A percentile compares a stretch with the other conserved stretches of the same genome.
These are phyloP conservation scores for Kwoniella dendrophila DNA, from an alignment of 768 basidiomycete species.

Conservation along the genomic window DNA sequence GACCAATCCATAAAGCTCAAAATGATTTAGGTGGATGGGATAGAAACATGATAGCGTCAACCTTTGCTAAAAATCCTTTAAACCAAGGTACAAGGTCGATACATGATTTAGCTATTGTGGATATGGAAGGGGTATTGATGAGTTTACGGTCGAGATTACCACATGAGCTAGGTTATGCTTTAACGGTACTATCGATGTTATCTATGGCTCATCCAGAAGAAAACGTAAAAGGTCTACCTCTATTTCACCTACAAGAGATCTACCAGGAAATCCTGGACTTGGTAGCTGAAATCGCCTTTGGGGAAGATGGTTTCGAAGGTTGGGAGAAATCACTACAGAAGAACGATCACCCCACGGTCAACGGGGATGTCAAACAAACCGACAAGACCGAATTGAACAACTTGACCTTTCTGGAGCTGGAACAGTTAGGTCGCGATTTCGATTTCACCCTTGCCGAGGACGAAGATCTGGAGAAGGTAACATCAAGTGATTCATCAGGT, in stretches of 20 bases:
- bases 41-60: constrained; percentile 67
- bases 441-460: constrained; percentile 59
- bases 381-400: constrained; percentile 60
- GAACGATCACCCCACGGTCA: constrained; percentile 2
- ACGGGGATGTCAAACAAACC: constrained; percentile 1
- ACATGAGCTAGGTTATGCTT: constrained; percentile 81
- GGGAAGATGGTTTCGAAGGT: constrained; percentile 48
- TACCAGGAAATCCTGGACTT: constrained; percentile 85
- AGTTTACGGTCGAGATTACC: constrained; percentile 82
- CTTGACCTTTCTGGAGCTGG: constrained; percentile 67
- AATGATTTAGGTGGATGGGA: constrained; percentile 82
- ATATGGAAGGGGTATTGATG: constrained; percentile 92
- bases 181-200: constrained; percentile 79
- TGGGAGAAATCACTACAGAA: constrained; percentile 44
- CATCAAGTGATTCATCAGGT: constrained; percentile 61
- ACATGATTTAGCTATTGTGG: constrained; percentile 83
- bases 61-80: constrained; percentile 62
- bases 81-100: constrained; percentile 68
- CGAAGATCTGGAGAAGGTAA: constrained; percentile 3
- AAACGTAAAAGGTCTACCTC: constrained; percentile 53
- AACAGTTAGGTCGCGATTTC: constrained; percentile 60
- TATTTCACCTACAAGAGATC: constrained; percentile 74
- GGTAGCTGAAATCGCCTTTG: constrained; percentile 77
- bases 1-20: constrained; percentile 74
- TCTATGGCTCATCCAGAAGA: constrained; percentile 52